Evolutionary conservation across 176 grass and related monocot species (phyloP).

Genomic region (Olyra latifolia): DNA sequence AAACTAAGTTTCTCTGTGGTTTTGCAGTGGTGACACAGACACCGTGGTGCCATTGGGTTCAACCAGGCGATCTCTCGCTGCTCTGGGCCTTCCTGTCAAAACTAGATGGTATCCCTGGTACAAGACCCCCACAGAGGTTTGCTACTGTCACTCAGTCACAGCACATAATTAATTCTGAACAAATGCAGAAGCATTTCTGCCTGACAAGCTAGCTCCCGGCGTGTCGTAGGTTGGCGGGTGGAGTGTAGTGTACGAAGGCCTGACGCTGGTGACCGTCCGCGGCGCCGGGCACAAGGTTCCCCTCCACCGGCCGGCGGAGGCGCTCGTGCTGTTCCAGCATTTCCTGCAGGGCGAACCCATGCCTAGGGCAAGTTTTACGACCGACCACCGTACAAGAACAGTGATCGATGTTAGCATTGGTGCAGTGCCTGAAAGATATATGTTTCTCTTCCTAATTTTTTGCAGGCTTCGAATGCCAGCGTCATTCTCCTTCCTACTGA

Average conservation of each 20-base stretch:
- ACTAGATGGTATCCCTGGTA: conserved; percentile 76
- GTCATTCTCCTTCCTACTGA: too few species aligned
- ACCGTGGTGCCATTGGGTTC: conserved; percentile 66
- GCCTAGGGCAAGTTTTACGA: neutral
- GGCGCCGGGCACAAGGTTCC: conserved; percentile 29
- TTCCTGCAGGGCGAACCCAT: conserved; percentile 28
- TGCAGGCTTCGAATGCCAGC: too few species aligned
- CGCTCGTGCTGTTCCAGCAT: conserved; percentile 6
- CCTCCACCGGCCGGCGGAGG: conserved; percentile 31
- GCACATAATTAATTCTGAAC: neutral
- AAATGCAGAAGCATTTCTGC: neutral
- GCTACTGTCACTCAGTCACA: neutral
- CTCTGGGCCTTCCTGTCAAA: conserved; percentile 51
- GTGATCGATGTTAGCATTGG: too few species aligned
- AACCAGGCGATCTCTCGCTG: conserved; percentile 75
- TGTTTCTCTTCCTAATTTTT: too few species aligned
- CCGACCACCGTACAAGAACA: too few species aligned
- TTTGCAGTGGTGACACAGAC: conserved; percentile 75
- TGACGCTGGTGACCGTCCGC: conserved; percentile 26
- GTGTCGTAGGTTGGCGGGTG: conserved; percentile 33
- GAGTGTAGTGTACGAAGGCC: conserved; percentile 35
- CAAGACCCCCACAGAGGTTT: neutral
- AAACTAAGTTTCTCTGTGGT: neutral
- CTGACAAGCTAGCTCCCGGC: conserved; percentile 33
- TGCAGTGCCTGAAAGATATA: too few species aligned